Base-by-base conservation (phyloP, 176 grass and related monocot species). In the Oryza officinalis region DNA sequence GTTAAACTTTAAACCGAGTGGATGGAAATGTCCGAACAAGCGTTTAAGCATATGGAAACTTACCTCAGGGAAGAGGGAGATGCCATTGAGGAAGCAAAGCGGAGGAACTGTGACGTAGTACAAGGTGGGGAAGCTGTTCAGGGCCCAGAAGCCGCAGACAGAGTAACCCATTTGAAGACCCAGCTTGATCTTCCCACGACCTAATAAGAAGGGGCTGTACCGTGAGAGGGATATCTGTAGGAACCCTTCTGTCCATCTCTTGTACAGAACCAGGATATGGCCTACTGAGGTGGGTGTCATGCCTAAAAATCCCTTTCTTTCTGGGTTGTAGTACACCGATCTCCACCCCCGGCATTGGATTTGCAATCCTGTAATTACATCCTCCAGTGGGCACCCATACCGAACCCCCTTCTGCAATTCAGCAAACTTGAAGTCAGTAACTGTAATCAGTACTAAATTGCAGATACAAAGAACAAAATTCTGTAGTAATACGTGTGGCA, bases 201-300 rank as follows among this genome's bases (percentile, higher is more conserved):
- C 92, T 46, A 89, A 59, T 13, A 92, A 63, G 65, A 94, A 87
- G 4, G 90, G 83, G 60, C 88, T 92, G 88, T 89, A 78, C 40
- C 79, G 87, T 80, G 95, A 94, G 63, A 94, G 78, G n/a, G 86
- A 87, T 2, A 97, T 97, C 69, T 91, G 84, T 6, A 94, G 79
- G 65, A 92, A 80, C 47, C 95, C 95, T 69, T 92, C 92, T 67
- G 86, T 78, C 95, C 95, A 97, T 94, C 92, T 88, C 83, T 94
- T 94, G 78, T 90, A 76, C 50, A 94, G 95, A 86, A 97, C 81
- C 32, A 97, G 33, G 70, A 86, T 86, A 49, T 97, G 86, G 57
- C 71, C 88, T 72, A 97, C 70, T 77, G 95, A 91, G 60, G 74
- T 79, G 2, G 88, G 88, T 0, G 86, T 78, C 88, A 93, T 79